These are phyloP conservation scores for Sugiyamaella valdiviana DNA, from an alignment of 805 yeast genomes.

Conservation along the genomic window DNA sequence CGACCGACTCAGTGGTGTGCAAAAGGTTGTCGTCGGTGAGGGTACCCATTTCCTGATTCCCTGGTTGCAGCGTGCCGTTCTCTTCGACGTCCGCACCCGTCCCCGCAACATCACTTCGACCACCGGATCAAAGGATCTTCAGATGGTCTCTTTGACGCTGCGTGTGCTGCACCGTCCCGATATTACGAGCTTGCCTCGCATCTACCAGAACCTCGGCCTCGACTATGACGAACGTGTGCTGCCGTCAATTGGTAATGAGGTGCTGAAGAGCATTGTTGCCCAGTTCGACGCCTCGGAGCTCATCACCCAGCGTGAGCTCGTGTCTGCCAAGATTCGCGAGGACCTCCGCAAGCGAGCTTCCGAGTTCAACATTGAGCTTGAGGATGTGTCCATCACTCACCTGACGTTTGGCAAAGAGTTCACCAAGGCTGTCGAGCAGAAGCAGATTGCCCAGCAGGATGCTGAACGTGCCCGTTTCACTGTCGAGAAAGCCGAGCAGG, in stretches of 20 bases:
- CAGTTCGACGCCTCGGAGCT: slow-evolving; percentile 95
- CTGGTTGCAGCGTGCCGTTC: slow-evolving; percentile 88
- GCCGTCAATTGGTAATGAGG: slow-evolving; percentile 90
- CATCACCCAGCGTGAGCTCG: slow-evolving; percentile 94
- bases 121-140: slow-evolving; percentile 96
- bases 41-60: slow-evolving; percentile 95
- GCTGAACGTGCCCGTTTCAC: slow-evolving; percentile 93
- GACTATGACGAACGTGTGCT: slow-evolving; percentile 94
- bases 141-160: slow-evolving; percentile 87
- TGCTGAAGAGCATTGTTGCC: slow-evolving; percentile 81
- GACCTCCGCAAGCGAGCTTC: slow-evolving; percentile 77
- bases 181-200: slow-evolving; percentile 69
- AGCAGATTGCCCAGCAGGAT: slow-evolving; percentile 98
- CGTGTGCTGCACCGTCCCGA: slow-evolving; percentile 94
- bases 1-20: slow-evolving; percentile 86
- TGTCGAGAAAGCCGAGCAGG: slow-evolving; percentile 96
- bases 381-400: slow-evolving; percentile 96
- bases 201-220: slow-evolving; percentile 84
- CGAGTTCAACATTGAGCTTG: slow-evolving; percentile 86
- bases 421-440: slow-evolving; percentile 97
- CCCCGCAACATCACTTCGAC: slow-evolving; percentile 91
- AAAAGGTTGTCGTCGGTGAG: slow-evolving; percentile 84
- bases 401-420: slow-evolving; percentile 95
- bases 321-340: slow-evolving; percentile 78
- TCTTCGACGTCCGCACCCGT: slow-evolving; percentile 87